These are phyloP conservation scores for Epichloe uncinata DNA, from an alignment of 2,329 filamentous ascomycete species.

Conservation along the genomic window DNA sequence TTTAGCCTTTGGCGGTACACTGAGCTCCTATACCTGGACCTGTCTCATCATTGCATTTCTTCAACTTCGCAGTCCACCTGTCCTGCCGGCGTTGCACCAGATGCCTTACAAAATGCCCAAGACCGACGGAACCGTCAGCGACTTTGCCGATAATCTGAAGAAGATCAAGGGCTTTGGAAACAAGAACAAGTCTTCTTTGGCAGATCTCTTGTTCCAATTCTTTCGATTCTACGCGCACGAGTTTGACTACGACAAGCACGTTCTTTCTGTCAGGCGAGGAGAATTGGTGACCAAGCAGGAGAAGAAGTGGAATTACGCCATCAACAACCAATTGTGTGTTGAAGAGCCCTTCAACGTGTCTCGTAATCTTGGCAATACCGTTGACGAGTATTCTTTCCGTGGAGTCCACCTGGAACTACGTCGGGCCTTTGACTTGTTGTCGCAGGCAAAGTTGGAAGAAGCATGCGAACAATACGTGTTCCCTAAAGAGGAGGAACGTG, in stretches of 20 bases:
- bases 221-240: slow-evolving; percentile 93
- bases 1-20: slow-evolving; percentile 75
- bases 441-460: slow-evolving; percentile 63
- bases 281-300: slow-evolving; percentile 66
- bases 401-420: slow-evolving; percentile 84
- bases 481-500: slow-evolving; percentile 64
- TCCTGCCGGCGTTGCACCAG: slow-evolving; percentile 77
- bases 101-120: slow-evolving; percentile 34
- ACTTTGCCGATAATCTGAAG: slow-evolving; percentile 78
- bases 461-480: slow-evolving; percentile 83
- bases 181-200: slow-evolving; percentile 69
- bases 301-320: slow-evolving; percentile 72
- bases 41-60: slow-evolving; percentile 96
- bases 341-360: slow-evolving; percentile 91
- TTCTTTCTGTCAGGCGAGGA: slow-evolving; percentile 75
- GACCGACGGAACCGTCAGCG: slow-evolving; percentile 53
- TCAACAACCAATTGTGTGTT: slow-evolving; percentile 80
- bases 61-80: slow-evolving; percentile 70
- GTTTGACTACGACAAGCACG: slow-evolving; percentile 74
- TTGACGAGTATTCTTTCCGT: slow-evolving; percentile 85
- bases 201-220: slow-evolving; percentile 85
- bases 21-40: slow-evolving; percentile 99
- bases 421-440: slow-evolving; percentile 72
- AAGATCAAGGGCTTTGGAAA: slow-evolving; percentile 60
- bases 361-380: slow-evolving; percentile 89